phyloP scores from a whole-genome alignment of 192 early-diverging fungal species.

The Phycomyces blakesleeanus region DNA sequence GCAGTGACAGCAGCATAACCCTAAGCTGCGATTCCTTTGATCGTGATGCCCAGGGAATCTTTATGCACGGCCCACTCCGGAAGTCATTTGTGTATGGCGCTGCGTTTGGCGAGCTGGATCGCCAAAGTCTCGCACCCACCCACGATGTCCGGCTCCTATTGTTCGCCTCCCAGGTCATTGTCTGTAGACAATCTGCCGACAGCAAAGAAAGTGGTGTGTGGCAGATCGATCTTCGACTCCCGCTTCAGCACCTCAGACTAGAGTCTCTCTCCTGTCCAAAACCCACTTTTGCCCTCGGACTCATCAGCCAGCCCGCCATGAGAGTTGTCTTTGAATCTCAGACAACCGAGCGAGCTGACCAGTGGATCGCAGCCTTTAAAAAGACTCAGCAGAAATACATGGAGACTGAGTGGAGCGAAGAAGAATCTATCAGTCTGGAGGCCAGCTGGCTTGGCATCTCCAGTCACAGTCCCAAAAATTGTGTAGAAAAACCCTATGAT shows the following conservation, averaged over 20 bases:
- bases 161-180: not conserved
- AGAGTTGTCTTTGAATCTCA: not conserved
- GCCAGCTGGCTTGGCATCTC: slow-evolving; percentile 10
- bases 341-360: not conserved
- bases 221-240: not conserved
- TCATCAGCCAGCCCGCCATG: not conserved
- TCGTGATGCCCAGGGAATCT: slow-evolving; percentile 5
- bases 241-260: not conserved
- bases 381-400: not conserved
- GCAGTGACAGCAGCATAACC: not conserved
- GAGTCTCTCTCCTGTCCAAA: not conserved
- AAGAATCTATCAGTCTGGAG: not conserved
- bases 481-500: not conserved
- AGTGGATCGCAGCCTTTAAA: not conserved
- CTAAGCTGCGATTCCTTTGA: slow-evolving; percentile 16
- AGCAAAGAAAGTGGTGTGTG: not conserved
- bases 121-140: not conserved
- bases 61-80: slow-evolving; percentile 6
- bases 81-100: not conserved
- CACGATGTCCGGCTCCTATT: slow-evolving; percentile 3
- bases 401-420: not conserved
- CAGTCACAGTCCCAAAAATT: not conserved
- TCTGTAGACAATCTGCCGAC: not conserved
- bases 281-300: not conserved
- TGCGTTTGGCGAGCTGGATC: slow-evolving; percentile 16